Evolutionary conservation across 1,284 basidiomycete genomes (phyloP).

Genomic region (Puccinia coronata): DNA sequence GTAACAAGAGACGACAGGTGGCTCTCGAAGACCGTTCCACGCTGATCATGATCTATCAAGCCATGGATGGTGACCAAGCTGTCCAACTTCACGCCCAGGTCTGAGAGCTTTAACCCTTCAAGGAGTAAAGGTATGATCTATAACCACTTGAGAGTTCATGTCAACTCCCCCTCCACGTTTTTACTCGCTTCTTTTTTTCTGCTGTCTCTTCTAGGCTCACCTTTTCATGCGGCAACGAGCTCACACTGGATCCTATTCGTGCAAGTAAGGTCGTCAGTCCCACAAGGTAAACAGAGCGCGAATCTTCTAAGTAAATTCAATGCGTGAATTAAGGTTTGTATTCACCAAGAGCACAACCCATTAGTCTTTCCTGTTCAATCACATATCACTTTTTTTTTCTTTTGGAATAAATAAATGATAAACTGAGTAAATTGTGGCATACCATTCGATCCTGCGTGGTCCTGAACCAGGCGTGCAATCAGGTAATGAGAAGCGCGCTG

Average conservation of each 20-base stretch:
- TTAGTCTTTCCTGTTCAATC: neutral
- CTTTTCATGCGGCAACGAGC: slow-evolving; percentile 13
- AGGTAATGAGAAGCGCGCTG: slow-evolving; percentile 41
- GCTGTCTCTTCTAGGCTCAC: neutral
- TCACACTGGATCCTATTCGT: slow-evolving; percentile 18
- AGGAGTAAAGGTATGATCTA: slow-evolving; percentile 86
- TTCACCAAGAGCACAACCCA: neutral
- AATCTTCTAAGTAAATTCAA: slow-evolving; percentile 59
- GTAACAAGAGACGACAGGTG: slow-evolving; percentile 71
- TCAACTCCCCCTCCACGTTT: neutral
- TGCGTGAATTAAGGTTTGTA: neutral
- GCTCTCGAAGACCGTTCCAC: slow-evolving; percentile 65
- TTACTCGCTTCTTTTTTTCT: neutral
- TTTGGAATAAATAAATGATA: no score
- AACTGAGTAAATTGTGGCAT: slow-evolving; percentile 24
- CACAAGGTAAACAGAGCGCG: slow-evolving; percentile 71
- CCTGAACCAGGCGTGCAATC: slow-evolving; percentile 61
- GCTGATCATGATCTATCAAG: slow-evolving; percentile 68
- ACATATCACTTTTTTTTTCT: no score
- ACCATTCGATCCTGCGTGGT: slow-evolving; percentile 60
- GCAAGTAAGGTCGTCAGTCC: slow-evolving; percentile 72
- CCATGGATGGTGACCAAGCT: slow-evolving; percentile 77
- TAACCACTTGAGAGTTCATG: neutral
- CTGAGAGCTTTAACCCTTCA: slow-evolving; percentile 75
- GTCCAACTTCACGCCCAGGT: slow-evolving; percentile 71